phyloP scores from a whole-genome alignment of 345 rosid species.

The Camelina hispida region DNA sequence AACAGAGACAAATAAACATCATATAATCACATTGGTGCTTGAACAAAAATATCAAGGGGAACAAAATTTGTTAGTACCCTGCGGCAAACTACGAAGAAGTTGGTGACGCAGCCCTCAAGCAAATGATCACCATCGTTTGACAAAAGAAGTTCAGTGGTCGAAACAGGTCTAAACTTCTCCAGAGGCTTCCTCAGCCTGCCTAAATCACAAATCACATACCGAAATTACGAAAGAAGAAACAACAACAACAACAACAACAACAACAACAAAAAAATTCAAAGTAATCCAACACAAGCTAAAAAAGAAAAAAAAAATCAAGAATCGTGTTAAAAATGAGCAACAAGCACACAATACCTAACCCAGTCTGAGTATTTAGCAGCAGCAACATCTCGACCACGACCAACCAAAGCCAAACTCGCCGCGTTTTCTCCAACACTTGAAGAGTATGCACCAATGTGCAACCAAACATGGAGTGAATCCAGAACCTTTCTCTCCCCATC shows the following conservation, averaged over 20 bases:
- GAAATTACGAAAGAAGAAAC: conserved; percentile 18
- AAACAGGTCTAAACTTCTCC: conserved; percentile 80
- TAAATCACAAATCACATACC: conserved; percentile 33
- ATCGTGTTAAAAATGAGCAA: conserved; percentile 2
- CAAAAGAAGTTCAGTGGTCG: conserved; percentile 71
- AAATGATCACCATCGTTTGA: conserved; percentile 85
- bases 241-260: conserved; percentile 5
- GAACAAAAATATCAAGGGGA: neutral
- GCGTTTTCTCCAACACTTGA: conserved; percentile 54
- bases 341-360: conserved; percentile 66
- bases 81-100: conserved; percentile 67
- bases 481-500: conserved; percentile 38
- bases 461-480: conserved; percentile 56
- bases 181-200: conserved; percentile 76
- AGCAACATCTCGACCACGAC: conserved; percentile 68
- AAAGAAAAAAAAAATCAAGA: neutral
- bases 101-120: conserved; percentile 80
- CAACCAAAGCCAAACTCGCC: conserved; percentile 82
- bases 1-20: neutral
- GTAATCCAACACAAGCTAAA: conserved; percentile 11
- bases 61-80: conserved; percentile 52
- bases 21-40: conserved; percentile 9
- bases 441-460: conserved; percentile 64
- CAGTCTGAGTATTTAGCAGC: conserved; percentile 85
- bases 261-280: neutral